Evolutionary conservation across 2,329 filamentous ascomycete species (phyloP).

Genomic region (Botrytis sinoallii): DNA sequence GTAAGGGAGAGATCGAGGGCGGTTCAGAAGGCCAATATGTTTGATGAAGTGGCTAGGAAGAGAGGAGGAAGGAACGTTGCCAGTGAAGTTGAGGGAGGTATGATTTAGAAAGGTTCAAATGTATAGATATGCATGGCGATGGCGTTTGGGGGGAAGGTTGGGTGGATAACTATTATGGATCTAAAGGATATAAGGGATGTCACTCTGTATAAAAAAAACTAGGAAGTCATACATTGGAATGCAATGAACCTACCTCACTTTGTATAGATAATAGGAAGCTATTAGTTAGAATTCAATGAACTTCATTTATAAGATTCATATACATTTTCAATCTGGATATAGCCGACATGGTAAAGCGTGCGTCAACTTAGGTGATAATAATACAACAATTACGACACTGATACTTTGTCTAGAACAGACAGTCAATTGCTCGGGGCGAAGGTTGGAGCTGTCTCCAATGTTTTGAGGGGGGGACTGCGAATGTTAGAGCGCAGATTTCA

Average conservation of each 20-base stretch:
- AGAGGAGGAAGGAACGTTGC: neutral
- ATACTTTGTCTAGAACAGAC: neutral
- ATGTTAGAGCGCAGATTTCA: neutral
- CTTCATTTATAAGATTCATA: neutral
- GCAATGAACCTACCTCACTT: neutral
- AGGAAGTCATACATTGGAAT: neutral
- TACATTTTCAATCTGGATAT: neutral
- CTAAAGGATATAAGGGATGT: neutral
- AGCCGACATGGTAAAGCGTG: neutral
- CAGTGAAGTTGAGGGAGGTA: neutral
- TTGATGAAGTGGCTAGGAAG: conserved; percentile 26
- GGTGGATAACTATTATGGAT: neutral
- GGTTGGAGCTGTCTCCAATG: neutral
- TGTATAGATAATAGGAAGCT: neutral
- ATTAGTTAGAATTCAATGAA: neutral
- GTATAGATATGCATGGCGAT: conserved; percentile 8
- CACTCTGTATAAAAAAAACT: neutral
- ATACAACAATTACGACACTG: neutral
- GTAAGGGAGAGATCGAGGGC: conserved; percentile 41
- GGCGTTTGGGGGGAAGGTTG: neutral
- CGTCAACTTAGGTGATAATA: neutral
- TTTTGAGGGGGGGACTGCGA: neutral
- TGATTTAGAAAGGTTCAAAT: neutral
- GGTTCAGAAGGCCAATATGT: conserved; percentile 22
- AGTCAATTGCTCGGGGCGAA: neutral